Evolutionary conservation across 2,329 filamentous ascomycete species (phyloP), one percentile per base, ranked within the genome.

Genomic region (Emericellopsis cladophorae): DNA sequence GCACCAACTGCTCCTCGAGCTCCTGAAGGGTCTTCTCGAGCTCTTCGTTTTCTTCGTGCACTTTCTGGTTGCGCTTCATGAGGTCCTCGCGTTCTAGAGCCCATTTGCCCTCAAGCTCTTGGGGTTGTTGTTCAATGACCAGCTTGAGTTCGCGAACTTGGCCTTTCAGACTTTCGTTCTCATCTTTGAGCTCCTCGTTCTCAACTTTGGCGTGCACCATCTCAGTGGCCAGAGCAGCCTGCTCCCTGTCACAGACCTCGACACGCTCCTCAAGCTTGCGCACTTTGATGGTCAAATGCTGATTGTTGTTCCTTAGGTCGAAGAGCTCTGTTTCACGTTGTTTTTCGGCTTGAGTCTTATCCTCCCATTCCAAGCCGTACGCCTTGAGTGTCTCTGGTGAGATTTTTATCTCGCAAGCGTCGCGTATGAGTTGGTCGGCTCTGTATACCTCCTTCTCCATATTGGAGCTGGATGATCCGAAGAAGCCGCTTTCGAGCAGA

Each of bases 381-480:
- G 72, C 65, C 52, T 84, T 83, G 18, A 98, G 75, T 53, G 83
- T 78, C 53, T 93, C 84, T 0, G 85, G 79, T 0, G 86, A 86
- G 33, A 98, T 79, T 53, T 86, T 84, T 40, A 96, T 73, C 29
- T 84, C 81, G 54, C 89, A 95, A 1, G 92, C 92, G 60, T 98
- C 92, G 45, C 84, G 83, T 12, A 98, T 86, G 45, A 98, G 77
- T 51, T 92, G 79, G 57, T 98, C 92, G 14, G 92, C 92, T 39
- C 89, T 81, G 58, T 98, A 98, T 7, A 98, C 78, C 56, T 95
- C 92, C 61, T 95, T 95, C 56, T 98, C 92, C 11, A 87, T 74
- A 49, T 79, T 84, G n/a, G 81, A 80, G 29, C 85, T 88, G 21
- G 87, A 90, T 57, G 83, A 90, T 45, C 92, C 92, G 54, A 98